Evolutionary conservation across 2,329 filamentous ascomycete genomes (phyloP).

Genomic region (Hortaea sp.): DNA sequence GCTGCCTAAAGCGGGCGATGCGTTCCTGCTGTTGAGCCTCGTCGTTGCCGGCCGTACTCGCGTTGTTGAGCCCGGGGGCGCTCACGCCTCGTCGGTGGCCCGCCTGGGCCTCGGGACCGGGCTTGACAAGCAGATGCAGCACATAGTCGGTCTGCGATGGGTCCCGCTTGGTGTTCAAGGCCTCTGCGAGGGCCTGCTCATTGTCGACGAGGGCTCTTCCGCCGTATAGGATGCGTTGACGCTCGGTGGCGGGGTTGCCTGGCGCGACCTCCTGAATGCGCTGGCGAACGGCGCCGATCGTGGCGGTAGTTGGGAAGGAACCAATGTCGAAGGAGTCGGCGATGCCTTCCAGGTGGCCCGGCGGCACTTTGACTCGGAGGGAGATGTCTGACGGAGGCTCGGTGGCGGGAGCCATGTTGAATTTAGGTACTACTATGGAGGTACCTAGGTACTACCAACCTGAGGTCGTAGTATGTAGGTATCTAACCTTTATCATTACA

Average conservation of each 20-base stretch:
- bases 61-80: neutral
- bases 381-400: constrained; percentile 20
- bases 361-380: constrained; percentile 23
- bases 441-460: no score
- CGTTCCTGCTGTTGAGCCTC: neutral
- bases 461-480: no score
- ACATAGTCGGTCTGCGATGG: constrained; percentile 27
- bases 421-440: no score
- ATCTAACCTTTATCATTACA: no score
- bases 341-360: constrained; percentile 17
- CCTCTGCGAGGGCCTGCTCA: constrained; percentile 36
- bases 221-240: constrained; percentile 49
- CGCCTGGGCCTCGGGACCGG: constrained; percentile 3
- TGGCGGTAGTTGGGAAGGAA: constrained; percentile 25
- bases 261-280: constrained; percentile 42
- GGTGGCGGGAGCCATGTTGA: constrained; percentile 14
- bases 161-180: constrained; percentile 44
- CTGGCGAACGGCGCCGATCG: constrained; percentile 43
- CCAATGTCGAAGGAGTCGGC: constrained; percentile 20
- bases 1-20: neutral
- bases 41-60: neutral
- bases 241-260: constrained; percentile 32
- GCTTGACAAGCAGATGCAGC: constrained; percentile 24
- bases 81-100: neutral
- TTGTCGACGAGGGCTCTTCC: constrained; percentile 44